Evolutionary conservation across 176 grass and related monocot genomes (phyloP), one percentile per base, ranked within the genome.

Genomic region (Carex scoparia): DNA sequence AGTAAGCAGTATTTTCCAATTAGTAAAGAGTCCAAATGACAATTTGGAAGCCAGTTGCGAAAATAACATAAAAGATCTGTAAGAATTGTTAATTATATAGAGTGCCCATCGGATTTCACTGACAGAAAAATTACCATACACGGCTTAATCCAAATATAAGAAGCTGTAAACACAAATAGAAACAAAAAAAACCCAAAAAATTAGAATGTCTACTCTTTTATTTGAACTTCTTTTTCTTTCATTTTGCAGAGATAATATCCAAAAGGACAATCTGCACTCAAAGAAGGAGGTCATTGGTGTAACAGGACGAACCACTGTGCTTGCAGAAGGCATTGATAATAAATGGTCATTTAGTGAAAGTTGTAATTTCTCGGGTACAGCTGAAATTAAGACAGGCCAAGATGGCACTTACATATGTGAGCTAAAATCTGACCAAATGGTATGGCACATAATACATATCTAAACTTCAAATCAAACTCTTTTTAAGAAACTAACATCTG

Each of bases 311-410:
- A 67, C 87, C 74, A 64, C 84, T 71, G 68, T 85, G 35, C 81
- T 98, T 70, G 96, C 93, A 88, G 89, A 94, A 78, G 90, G 91
- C 42, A 78, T 54, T 15, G 90, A 95, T 44, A 90, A 85, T 37
- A 90, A 90, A 59, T 98, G 93, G 96, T 85, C 46, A 48, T 81
- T 98, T 80, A 92, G 65, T 68, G 65, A 30, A 54, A 67, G 28
- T 67, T 92, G 85, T 46, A 89, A 79, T 53, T 53, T 95, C 75
- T 94, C 80, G 38, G 79, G 92, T n/a, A 57, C 28, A 10, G 57
- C 71, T 84, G 89, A 91, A 18, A 82, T 86, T 18, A 84, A 74
- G 80, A 59, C 82, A 8, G 82, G 12, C 79, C 73, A 85, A 80
- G 85, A 95, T 92, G 87, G 83, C 19, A 68, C 40, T 16, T 87